Evolutionary conservation across 2,329 filamentous ascomycete genomes (phyloP).

Genomic region (Aspergillus sp.): DNA sequence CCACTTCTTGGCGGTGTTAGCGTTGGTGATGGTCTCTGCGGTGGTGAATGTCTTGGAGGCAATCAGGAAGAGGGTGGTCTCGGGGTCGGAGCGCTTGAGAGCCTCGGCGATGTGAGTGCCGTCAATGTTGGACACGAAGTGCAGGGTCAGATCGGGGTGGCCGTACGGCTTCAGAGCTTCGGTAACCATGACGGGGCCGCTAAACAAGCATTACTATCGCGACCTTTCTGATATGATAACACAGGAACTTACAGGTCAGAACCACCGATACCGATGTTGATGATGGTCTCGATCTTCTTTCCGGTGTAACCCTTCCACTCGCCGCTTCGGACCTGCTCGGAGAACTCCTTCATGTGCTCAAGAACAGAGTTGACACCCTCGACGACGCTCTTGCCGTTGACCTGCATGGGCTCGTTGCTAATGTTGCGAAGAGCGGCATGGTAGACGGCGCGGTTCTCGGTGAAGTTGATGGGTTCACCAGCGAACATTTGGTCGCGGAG

Average conservation of each 20-base stretch:
- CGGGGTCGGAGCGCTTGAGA: slow-evolving; percentile 83
- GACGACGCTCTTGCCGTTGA: slow-evolving; percentile 91
- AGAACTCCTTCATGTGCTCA: slow-evolving; percentile 98
- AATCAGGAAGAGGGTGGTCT: slow-evolving; percentile 98
- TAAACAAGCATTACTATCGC: slow-evolving; percentile 39
- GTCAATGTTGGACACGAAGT: slow-evolving; percentile 99
- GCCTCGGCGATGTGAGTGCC: slow-evolving; percentile 97
- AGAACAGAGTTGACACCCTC: slow-evolving; percentile 89
- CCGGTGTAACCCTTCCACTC: slow-evolving; percentile 97
- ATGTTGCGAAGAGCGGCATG: slow-evolving; percentile 93
- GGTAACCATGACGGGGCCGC: slow-evolving; percentile 97
- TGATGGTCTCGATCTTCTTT: slow-evolving; percentile 93
- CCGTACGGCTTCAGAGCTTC: slow-evolving; percentile 97
- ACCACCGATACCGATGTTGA: slow-evolving; percentile 98
- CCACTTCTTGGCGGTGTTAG: slow-evolving; percentile 95
- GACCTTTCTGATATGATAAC: neutral
- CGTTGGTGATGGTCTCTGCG: slow-evolving; percentile 95
- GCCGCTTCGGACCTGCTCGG: slow-evolving; percentile 89
- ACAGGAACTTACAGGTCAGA: slow-evolving; percentile 80
- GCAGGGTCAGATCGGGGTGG: slow-evolving; percentile 80
- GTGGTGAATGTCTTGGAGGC: slow-evolving; percentile 99
- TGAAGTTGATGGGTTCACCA: slow-evolving; percentile 99
- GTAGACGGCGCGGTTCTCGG: slow-evolving; percentile 93
- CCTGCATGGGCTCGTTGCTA: slow-evolving; percentile 76
- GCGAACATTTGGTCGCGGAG: slow-evolving; percentile 97